Base-by-base conservation (phyloP, 179 eudicot species). In the Patellifolia procumbens region DNA sequence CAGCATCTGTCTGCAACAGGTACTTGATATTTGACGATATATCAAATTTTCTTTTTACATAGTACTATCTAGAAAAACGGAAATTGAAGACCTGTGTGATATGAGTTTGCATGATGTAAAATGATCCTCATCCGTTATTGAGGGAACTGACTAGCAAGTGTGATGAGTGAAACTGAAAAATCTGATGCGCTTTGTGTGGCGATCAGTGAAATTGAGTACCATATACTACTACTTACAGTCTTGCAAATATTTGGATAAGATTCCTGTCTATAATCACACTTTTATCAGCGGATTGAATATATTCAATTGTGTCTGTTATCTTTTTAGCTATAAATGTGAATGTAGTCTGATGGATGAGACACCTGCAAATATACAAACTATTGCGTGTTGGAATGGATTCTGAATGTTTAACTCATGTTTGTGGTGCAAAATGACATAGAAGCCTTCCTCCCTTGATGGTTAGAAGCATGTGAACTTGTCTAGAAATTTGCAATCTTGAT, bases 1-100 rank as follows among this genome's bases (percentile, higher is more conserved):
- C 83, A 31, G 7, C 52, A 5, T 45, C 46, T 65, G 55, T 22
- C 31, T 53, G 12, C 66, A 62, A 70, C 22, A 70, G 83, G 83
- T 76, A 45, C 20, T 64, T 70, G 53, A 49, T 15, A 16, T n/a
- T n/a, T n/a, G n/a, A n/a, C n/a, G n/a, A 29, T 15, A 61, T 8
- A 15, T 26, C 0, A 12, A n/a, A 8, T 26, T 22, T 3, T 58
- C 7, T 26, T 1, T 1, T 0, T 20, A 26, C n/a, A 53, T 2
- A 6, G 7, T 39, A 9, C 6, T 39, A 5, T 39, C 8, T 5
- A 39, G 43, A 0, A 39, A 39, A 39, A 39, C 8, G 43, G 43
- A 39, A 39, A 39, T 39, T 39, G 43, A 4, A n/a, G 8, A 20
- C 26, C 7, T 53, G n/a, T 26, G n/a, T 53, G 59, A 53, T 53